Evolutionary conservation across 139 green algal species (phyloP).

Genomic region (Coelastrella sp.): DNA sequence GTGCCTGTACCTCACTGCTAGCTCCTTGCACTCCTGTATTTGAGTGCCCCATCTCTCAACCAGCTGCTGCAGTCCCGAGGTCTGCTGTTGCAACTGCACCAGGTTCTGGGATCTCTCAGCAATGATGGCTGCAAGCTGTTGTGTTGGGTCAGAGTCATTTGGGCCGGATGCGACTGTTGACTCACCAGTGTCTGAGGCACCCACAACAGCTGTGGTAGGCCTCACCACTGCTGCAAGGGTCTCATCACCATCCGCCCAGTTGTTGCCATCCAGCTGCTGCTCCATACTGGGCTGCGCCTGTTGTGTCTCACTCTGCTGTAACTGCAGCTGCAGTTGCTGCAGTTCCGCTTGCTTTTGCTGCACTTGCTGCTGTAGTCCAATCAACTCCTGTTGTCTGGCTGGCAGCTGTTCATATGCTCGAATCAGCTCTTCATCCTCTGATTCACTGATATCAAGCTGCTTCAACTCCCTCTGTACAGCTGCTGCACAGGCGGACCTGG

Average conservation of each 20-base stretch:
- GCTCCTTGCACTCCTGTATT: not conserved
- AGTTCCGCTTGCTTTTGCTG: not conserved
- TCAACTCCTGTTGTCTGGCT: not conserved
- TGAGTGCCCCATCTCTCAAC: not conserved
- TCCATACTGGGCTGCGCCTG: not conserved
- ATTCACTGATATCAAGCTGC: not conserved
- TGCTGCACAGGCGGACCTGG: not conserved
- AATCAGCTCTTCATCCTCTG: not conserved
- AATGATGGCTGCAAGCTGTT: not conserved
- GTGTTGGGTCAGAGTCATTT: not conserved
- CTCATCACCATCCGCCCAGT: not conserved
- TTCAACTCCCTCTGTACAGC: not conserved
- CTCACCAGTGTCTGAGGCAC: not conserved
- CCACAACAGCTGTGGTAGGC: not conserved
- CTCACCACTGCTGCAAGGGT: not conserved
- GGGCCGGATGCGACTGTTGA: too few species aligned
- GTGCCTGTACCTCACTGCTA: slow-evolving; percentile 29
- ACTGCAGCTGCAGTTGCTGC: not conserved
- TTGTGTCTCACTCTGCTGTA: not conserved
- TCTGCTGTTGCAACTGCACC: not conserved
- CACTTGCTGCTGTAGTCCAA: not conserved
- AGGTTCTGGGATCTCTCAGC: not conserved
- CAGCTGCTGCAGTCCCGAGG: not conserved
- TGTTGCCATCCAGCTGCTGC: too few species aligned
- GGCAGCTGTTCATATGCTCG: not conserved